These are phyloP conservation scores for Orychophragmus violaceus DNA, from an alignment of 345 rosid genomes.

Conservation along the genomic window DNA sequence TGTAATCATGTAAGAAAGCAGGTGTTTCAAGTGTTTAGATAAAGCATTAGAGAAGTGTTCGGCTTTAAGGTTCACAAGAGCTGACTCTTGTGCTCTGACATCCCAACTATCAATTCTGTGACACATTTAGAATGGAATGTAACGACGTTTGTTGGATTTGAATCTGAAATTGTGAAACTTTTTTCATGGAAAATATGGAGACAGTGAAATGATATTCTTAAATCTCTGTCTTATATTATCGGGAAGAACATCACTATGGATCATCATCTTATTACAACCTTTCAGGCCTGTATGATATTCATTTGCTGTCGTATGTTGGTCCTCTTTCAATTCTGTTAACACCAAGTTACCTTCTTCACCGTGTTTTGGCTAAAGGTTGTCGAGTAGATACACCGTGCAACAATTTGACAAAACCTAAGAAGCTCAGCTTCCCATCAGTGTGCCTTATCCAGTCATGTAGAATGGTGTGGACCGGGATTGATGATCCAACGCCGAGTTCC, in stretches of 20 bases:
- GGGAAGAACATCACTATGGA: not conserved
- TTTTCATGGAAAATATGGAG: too few relatives aligned
- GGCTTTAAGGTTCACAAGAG: not conserved
- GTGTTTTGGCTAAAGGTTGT: slow-evolving; percentile 28
- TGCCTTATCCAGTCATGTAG: slow-evolving; percentile 92
- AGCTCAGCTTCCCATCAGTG: slow-evolving; percentile 90
- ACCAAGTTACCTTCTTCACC: slow-evolving; percentile 12
- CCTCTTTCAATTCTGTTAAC: not conserved
- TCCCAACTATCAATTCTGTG: not conserved
- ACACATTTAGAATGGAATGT: not conserved
- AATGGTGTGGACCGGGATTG: slow-evolving; percentile 83
- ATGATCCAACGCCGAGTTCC: slow-evolving; percentile 97
- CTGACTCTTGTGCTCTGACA: not conserved
- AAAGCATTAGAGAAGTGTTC: not conserved
- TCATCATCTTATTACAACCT: slow-evolving; percentile 5
- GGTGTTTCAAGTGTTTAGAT: slow-evolving; percentile 9
- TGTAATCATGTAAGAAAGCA: slow-evolving; percentile 3
- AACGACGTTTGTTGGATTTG: not conserved
- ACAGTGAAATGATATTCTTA: not conserved
- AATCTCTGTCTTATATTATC: not conserved
- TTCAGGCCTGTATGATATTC: not conserved
- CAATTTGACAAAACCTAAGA: slow-evolving; percentile 80
- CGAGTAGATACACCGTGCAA: slow-evolving; percentile 73
- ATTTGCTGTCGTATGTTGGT: slow-evolving; percentile 3
- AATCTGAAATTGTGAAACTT: too few relatives aligned